Evolutionary conservation across 208 protist species (phyloP), one percentile per base, ranked within the genome.

Genomic region (Crithidia thermophila): DNA sequence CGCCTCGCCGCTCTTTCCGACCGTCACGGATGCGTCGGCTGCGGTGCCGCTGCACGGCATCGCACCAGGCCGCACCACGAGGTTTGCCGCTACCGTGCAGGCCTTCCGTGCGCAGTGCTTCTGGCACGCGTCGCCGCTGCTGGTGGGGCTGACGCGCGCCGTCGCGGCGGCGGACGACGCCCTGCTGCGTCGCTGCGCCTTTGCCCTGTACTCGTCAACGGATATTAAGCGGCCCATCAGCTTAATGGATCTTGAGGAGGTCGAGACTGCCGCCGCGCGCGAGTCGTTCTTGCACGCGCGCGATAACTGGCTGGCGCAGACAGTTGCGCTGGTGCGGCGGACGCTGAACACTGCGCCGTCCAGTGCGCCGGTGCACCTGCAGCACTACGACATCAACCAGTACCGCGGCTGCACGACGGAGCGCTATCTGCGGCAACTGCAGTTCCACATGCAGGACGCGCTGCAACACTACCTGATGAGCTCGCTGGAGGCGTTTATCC

Each of bases 321-420:
- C 91, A 10, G 57, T 60, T 23, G 75, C 84, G 10, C 80, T 73
- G 56, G 67, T 91, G 42, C 83, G 92, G 56, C 58, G 67, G n/a
- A 64, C 80, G 8, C 65, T 75, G 27, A 75, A 65, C 40, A 71
- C 37, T 9, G 33, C 66, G 25, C 28, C 73, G 0, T 37, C 30
- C 18, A 57, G 36, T 18, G 77, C 82, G 18, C 81, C 87, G 18
- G 75, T 97, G 13, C 81, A 91, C 81, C 62, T 99, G 9, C 20
- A 90, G 14, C 92, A 98, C 70, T 88, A 71, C 53, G 74, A 87
- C 25, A 66, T 84, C 56, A 87, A 97, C 28, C 85, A 91, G 40
- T 99, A 99, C 77, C 80, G 75, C 9, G 88, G 93, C 31, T 88
- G 81, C 45, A 99, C 98, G 65, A 94, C 98, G 8, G 94, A 98